Base-by-base conservation (phyloP, 306 rosid species). In the Quercus rubra region DNA sequence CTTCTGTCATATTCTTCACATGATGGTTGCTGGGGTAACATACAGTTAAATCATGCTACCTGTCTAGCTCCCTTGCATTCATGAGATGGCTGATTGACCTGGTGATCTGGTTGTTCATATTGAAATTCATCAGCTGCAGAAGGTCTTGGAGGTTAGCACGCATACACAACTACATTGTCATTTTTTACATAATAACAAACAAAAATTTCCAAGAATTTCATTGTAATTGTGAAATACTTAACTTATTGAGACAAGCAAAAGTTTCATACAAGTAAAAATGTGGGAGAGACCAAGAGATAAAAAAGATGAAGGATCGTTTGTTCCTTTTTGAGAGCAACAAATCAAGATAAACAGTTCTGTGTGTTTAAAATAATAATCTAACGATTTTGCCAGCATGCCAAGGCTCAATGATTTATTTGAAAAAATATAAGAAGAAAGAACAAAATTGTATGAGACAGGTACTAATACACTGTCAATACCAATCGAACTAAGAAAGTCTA, bases 61-160 rank as follows among this genome's bases (percentile, higher is more conserved):
- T 83, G 82, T 84, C 81, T 78, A 56, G 77, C 73, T 75, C 83
- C 77, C 75, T 79, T 64, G 84, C 18, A 63, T 74, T 81, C 86
- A 43, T 83, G 30, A 77, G 64, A 63, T 63, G 31, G 86, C 83
- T 80, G 84, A 69, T 15, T 74, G 78, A 51, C 84, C 17, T 55
- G 74, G 67, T 27, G 56, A 49, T 80, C 90, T 4, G 79, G 86
- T 73, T 57, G 85, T 84, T 81, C 85, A 61, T 81, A 86, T 66
- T 76, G 85, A 78, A 57, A 63, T 78, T 80, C 81, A 74, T 80
- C 86, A 67, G 75, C 88, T 88, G 82, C 85, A 74, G 35, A 84
- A 77, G 58, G 77, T 59, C 81, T 71, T 33, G 63, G 33, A 81
- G 8, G 58, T 83, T 61, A 86, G 83, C 56, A 20, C 17, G 67